phyloP scores from a whole-genome alignment of 2,329 filamentous ascomycete species.

The Fusarium heterosporum region DNA sequence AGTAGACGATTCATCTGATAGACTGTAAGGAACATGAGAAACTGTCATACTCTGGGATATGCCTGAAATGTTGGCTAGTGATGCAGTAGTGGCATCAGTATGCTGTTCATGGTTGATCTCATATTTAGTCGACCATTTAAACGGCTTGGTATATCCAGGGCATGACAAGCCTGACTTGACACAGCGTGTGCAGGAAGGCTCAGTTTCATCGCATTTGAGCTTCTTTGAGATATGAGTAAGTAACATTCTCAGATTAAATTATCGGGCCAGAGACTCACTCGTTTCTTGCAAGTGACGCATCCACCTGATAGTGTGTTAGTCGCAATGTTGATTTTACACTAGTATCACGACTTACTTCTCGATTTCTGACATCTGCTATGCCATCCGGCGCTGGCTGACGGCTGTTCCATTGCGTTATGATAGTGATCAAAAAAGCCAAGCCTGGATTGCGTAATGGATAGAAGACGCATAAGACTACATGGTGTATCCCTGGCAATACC shows the following conservation, averaged over 20 bases:
- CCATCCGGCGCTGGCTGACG: neutral
- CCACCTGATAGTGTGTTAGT: neutral
- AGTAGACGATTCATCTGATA: neutral
- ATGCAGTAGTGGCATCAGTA: neutral
- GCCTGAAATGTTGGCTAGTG: neutral
- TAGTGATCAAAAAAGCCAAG: no score
- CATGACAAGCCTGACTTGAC: conserved; percentile 24
- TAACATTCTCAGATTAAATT: neutral
- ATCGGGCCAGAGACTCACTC: neutral
- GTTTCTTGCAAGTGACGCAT: conserved; percentile 9
- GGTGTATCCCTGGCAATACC: no score
- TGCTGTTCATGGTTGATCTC: conserved; percentile 9
- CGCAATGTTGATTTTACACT: no score
- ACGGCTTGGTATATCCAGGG: conserved; percentile 28
- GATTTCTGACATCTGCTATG: neutral
- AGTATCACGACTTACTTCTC: neutral
- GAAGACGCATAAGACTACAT: neutral
- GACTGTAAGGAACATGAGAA: neutral
- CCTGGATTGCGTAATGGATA: neutral
- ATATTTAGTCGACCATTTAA: conserved; percentile 41
- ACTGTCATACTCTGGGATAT: no score
- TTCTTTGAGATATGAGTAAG: conserved; percentile 5
- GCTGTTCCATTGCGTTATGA: neutral
- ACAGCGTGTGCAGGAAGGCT: conserved; percentile 31
- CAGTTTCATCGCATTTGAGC: conserved; percentile 37